Base-by-base conservation (phyloP, 2,329 filamentous ascomycete species). In the Huntiella savannae region DNA sequence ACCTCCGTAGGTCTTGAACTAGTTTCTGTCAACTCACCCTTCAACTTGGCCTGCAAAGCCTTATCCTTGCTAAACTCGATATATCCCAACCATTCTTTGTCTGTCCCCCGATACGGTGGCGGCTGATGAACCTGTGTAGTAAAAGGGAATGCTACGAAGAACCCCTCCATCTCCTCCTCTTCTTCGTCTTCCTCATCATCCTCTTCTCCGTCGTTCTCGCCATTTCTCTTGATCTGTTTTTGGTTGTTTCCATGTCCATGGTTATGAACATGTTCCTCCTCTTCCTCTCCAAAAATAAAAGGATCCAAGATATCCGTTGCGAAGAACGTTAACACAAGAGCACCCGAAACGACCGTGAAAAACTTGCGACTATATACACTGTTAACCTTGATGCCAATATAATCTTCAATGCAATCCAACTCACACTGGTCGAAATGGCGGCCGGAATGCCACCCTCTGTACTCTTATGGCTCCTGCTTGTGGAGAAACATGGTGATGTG, bases 41-140 rank as follows among this genome's bases (percentile, higher is more conserved):
- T 65, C 22, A 79, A 66, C 16, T 61, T 56, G 13, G 65, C 55
- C 17, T 71, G 60, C 7, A 68, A 60, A 38, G 67, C 58, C 11
- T 55, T 57, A 50, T 80, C 68, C 51, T 67, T 67, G 50, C 67
- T 72, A n/a, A 80, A 61, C 47, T 68, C 68, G 12, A 75, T 55
- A 52, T 77, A 82, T 42, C 66, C 63, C 51, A 66, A 62, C 74
- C 73, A 81, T 57, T 82, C 78, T 2, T 76, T 75, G 52, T 79
- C 75, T 19, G 61, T 63, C 44, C 67, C 67, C 50, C 63, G 64
- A 55, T 77, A 79, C 2, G 68, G 69, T 28, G 59, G 55, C 28
- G 67, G 64, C 12, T 64, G 60, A 13, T 74, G 59, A 48, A 63
- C 53, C 43, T 64, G 65, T 1, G 66, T 71, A 2, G 71, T 75